Evolutionary conservation across 306 rosid species (phyloP).

Genomic region (Senna tora): DNA sequence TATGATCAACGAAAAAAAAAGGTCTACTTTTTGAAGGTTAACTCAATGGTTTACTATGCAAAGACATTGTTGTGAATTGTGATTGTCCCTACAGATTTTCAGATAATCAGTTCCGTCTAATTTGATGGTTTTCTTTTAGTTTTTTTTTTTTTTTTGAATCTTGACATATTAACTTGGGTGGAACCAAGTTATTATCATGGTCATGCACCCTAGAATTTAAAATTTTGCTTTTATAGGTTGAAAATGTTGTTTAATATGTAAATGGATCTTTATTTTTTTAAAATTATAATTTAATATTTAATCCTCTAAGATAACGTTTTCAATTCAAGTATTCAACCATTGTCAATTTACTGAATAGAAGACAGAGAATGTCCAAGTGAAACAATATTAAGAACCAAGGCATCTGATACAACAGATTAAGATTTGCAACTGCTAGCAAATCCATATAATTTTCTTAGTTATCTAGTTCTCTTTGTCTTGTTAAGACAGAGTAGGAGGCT

Average conservation of each 20-base stretch:
- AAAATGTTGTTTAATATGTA: background rate
- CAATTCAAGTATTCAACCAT: background rate
- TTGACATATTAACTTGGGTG: background rate
- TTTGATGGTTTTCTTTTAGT: background rate
- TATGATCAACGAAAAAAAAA: slow-evolving; percentile 2
- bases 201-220: background rate
- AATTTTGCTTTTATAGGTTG: background rate
- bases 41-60: background rate
- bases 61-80: background rate
- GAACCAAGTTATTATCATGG: background rate
- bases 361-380: background rate
- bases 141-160: background rate
- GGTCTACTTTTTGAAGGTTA: background rate
- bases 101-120: background rate
- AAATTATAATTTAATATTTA: background rate
- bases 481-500: slow-evolving; percentile 20
- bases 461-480: background rate
- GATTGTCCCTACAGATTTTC: background rate
- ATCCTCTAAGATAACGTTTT: background rate
- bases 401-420: slow-evolving; percentile 8
- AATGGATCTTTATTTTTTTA: background rate
- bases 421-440: slow-evolving; percentile 13
- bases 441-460: background rate
- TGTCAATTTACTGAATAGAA: slow-evolving; percentile 17
- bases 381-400: slow-evolving; percentile 6